Evolutionary conservation across 768 basidiomycete species (phyloP).

Genomic region (Phanerochaete sordida): DNA sequence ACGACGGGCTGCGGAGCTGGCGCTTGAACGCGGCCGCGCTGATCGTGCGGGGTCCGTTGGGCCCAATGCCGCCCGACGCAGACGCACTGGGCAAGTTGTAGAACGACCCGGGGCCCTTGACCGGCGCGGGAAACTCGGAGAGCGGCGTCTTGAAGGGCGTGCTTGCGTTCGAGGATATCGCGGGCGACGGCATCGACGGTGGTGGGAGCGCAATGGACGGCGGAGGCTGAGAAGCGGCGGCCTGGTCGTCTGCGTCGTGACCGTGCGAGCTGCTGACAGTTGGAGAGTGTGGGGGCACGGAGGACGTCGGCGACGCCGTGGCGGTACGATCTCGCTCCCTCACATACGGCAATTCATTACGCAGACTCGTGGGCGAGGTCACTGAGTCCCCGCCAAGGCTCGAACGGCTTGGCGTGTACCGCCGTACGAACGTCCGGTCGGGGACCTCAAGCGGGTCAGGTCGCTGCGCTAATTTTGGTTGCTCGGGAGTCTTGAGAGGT

Average conservation of each 20-base stretch:
- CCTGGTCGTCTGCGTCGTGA: neutral
- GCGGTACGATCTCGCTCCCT: slow-evolving; percentile 9
- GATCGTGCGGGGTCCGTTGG: slow-evolving; percentile 49
- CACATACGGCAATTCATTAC: slow-evolving; percentile 1
- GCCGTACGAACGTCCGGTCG: slow-evolving; percentile 26
- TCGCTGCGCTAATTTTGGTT: slow-evolving; percentile 22
- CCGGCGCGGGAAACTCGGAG: slow-evolving; percentile 36
- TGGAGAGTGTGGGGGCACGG: neutral
- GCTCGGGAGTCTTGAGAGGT: slow-evolving; percentile 28
- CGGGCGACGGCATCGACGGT: slow-evolving; percentile 18
- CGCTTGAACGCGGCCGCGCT: slow-evolving; percentile 74
- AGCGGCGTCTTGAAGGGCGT: slow-evolving; percentile 39
- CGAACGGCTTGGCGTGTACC: neutral
- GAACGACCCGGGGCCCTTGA: slow-evolving; percentile 16
- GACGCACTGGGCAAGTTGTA: slow-evolving; percentile 18
- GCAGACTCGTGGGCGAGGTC: neutral
- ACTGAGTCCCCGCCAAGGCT: neutral
- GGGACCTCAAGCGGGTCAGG: slow-evolving; percentile 34
- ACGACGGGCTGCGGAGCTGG: slow-evolving; percentile 28
- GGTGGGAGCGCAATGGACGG: slow-evolving; percentile 14
- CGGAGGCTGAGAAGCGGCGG: slow-evolving; percentile 14
- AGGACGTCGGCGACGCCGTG: neutral
- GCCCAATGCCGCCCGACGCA: slow-evolving; percentile 24
- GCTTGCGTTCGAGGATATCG: slow-evolving; percentile 16
- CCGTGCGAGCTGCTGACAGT: neutral